These are phyloP conservation scores for Betula pendula DNA, from an alignment of 306 rosid species.

Conservation along the genomic window DNA sequence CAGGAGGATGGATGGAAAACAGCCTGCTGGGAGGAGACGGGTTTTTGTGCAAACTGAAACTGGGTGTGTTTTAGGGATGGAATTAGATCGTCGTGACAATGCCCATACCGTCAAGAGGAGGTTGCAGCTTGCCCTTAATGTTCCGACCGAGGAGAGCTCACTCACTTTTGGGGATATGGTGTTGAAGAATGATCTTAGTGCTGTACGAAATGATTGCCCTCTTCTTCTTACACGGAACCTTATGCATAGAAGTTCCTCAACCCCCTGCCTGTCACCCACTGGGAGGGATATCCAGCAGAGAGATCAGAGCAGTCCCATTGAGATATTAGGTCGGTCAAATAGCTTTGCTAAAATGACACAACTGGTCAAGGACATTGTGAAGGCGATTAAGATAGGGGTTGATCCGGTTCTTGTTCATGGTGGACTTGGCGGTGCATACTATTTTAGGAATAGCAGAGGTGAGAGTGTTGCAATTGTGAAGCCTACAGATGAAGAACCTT, in stretches of 20 bases:
- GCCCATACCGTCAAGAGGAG: conserved; percentile 96
- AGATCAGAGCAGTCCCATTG: conserved; percentile 87
- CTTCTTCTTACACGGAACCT: conserved; percentile 80
- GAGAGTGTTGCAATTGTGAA: conserved; percentile 90
- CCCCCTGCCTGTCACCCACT: conserved; percentile 89
- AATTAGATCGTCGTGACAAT: conserved; percentile 79
- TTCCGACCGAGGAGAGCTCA: conserved; percentile 88
- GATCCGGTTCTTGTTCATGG: conserved; percentile 82
- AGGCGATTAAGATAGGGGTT: conserved; percentile 76
- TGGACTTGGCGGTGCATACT: conserved; percentile 99
- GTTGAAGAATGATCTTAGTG: conserved; percentile 81
- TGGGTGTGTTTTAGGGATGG: conserved; percentile 93
- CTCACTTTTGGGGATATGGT: conserved; percentile 90
- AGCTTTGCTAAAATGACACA: conserved; percentile 44
- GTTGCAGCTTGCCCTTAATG: conserved; percentile 84
- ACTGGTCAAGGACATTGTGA: conserved; percentile 61
- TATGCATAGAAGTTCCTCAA: conserved; percentile 90
- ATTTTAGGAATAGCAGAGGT: conserved; percentile 66
- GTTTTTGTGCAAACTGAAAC: conserved; percentile 91
- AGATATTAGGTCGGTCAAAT: conserved; percentile 71
- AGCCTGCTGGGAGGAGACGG: conserved; percentile 69
- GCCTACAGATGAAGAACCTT: conserved; percentile 98
- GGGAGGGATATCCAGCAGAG: conserved; percentile 82
- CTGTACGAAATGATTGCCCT: conserved; percentile 76
- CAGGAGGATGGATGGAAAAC: conserved; percentile 53